A percentile compares a stretch with the other conserved stretches of the same genome.
phyloP scores from a whole-genome alignment of 768 basidiomycete genomes.

The Suillus subluteus region DNA sequence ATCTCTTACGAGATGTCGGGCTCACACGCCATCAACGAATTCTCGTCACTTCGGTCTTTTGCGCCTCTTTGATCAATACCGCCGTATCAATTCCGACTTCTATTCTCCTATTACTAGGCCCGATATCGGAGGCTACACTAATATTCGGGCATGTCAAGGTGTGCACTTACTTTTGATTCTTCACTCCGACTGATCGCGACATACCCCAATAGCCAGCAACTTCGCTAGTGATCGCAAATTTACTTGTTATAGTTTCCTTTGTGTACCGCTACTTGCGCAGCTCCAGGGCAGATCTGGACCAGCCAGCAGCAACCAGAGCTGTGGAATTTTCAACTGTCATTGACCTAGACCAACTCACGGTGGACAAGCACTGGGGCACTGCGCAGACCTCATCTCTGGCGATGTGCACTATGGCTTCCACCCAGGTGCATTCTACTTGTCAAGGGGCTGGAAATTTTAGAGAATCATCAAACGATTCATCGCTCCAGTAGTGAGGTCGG shows the following conservation, averaged over 20 bases:
- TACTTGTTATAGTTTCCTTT: slow-evolving; percentile 2
- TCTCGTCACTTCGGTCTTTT: slow-evolving; percentile 26
- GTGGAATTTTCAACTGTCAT: neutral
- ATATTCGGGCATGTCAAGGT: slow-evolving; percentile 31
- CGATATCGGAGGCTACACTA: slow-evolving; percentile 9
- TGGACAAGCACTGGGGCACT: neutral
- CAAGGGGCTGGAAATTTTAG: neutral
- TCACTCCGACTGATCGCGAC: neutral
- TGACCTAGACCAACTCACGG: neutral
- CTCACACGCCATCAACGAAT: slow-evolving; percentile 22
- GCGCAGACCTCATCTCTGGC: neutral
- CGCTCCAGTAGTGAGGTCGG: neutral
- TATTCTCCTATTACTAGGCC: slow-evolving; percentile 20
- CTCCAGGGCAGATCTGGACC: neutral
- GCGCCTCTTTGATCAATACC: slow-evolving; percentile 26
- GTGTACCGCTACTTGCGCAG: neutral
- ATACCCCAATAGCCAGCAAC: neutral
- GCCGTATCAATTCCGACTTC: slow-evolving; percentile 28
- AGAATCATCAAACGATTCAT: neutral
- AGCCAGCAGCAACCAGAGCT: neutral
- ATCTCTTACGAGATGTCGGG: slow-evolving; percentile 20
- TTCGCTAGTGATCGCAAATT: neutral
- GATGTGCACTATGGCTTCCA: neutral
- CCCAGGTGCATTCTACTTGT: too few species aligned
- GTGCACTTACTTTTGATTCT: neutral